These are phyloP conservation scores for Conringia planisiliqua DNA, from an alignment of 345 rosid genomes.

Conservation along the genomic window DNA sequence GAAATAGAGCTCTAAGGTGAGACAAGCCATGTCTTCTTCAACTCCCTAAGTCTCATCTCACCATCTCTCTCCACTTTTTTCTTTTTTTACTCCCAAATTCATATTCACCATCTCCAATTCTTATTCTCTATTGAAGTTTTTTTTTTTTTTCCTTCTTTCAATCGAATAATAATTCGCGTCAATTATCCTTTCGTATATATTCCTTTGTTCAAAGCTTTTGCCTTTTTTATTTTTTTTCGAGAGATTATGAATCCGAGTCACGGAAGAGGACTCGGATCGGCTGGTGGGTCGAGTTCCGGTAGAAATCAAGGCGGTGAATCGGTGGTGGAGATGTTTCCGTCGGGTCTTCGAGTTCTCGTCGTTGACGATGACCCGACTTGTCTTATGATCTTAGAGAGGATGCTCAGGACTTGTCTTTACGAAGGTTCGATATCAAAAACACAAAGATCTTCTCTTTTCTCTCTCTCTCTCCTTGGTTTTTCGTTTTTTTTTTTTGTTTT, in stretches of 20 bases:
- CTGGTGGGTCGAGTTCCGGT: conserved; percentile 48
- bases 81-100: conserved; percentile 30
- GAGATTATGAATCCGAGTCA: conserved; percentile 64
- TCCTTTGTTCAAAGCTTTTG: background rate
- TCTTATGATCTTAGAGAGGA: conserved; percentile 88
- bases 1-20: conserved; percentile 50
- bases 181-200: conserved; percentile 13
- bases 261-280: conserved; percentile 66
- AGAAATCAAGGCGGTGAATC: conserved; percentile 43
- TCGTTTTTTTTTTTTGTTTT: background rate
- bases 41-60: conserved; percentile 40
- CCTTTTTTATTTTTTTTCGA: conserved; percentile 9
- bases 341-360: conserved; percentile 80
- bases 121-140: background rate
- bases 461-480: too few species aligned
- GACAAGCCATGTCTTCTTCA: conserved; percentile 48
- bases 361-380: conserved; percentile 98
- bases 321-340: conserved; percentile 68
- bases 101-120: conserved; percentile 28
- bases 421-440: conserved; percentile 49
- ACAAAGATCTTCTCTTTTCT: conserved; percentile 14
- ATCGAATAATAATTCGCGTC: conserved; percentile 9
- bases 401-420: conserved; percentile 75
- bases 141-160: background rate
- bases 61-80: conserved; percentile 19